Evolutionary conservation across 2,329 filamentous ascomycete species (phyloP), one percentile per base, ranked within the genome.

Genomic region (Paracoccidioides brasiliensis): DNA sequence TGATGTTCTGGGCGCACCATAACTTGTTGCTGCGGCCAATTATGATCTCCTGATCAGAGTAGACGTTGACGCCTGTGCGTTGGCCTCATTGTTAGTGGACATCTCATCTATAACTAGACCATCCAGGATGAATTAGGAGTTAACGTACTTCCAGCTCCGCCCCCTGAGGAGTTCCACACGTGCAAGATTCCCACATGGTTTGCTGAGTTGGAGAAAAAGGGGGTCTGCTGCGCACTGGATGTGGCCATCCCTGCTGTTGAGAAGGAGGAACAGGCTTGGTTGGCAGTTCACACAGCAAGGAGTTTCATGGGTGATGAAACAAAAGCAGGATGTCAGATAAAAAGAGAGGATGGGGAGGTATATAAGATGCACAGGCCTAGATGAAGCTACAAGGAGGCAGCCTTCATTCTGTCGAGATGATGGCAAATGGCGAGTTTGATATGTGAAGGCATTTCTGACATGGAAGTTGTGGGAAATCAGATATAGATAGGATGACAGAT

Each of bases 1-100:
- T 15, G 32, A 14, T 28, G 41, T n/a, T 37, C 5, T 5, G 8
- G n/a, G 32, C 59, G 43, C 33, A 61, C 60, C 59, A 61, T 32
- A 42, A 42, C 14, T 49, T 61, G 40, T 53, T 22, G 35, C 56
- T 54, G 14, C 60, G 58, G 4, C 60, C 60, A 30, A 62, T 56
- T 14, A 61, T 46, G 32, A 62, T 43, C 15, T 58, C 55, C 35
- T 58, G n/a, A 22, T 42, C 41, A 22, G 57, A 56, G 40, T 61
- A 52, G 46, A 61, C 37, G 15, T 54, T 14, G 14, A 58, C 56
- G 22, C n/a, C 55, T 59, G 40, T 52, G 30, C 2, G 42, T 15
- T 30, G 45, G 28, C 14, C n/a, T 40, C 22, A 22, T 40, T 32
- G 28, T 52, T 40, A 55, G 50, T 15, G 12, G 5, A 40, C 9